Evolutionary conservation across 192 early-diverging fungal genomes (phyloP).

Genomic region (Obelidium mucronatum): DNA sequence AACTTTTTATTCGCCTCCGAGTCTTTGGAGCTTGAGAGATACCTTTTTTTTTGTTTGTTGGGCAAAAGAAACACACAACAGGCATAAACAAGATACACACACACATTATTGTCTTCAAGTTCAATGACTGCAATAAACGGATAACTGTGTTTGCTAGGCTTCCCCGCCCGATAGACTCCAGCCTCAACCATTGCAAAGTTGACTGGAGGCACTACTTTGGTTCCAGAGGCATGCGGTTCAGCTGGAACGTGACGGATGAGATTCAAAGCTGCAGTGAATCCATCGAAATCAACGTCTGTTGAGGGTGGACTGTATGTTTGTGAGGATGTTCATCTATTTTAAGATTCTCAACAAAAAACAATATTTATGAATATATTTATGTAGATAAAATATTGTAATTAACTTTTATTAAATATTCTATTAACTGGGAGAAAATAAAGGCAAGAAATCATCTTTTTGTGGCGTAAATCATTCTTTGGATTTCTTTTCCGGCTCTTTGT

Average conservation of each 20-base stretch:
- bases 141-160: slow-evolving; percentile 92
- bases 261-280: background rate
- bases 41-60: slow-evolving; percentile 52
- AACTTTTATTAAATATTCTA: too few species aligned
- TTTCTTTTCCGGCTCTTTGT: too few species aligned
- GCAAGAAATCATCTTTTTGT: too few species aligned
- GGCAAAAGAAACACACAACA: background rate
- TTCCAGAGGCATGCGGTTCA: slow-evolving; percentile 10
- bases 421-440: too few species aligned
- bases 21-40: slow-evolving; percentile 92
- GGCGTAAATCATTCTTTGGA: too few species aligned
- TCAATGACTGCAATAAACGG: slow-evolving; percentile 87
- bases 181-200: slow-evolving; percentile 97
- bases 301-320: too few species aligned
- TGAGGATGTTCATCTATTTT: too few species aligned
- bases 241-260: slow-evolving; percentile 9
- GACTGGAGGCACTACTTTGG: slow-evolving; percentile 78
- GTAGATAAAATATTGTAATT: too few species aligned
- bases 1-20: slow-evolving; percentile 88
- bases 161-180: slow-evolving; percentile 91
- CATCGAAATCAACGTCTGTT: too few species aligned
- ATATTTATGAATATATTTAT: too few species aligned
- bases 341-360: too few species aligned
- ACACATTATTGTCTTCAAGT: slow-evolving; percentile 88
- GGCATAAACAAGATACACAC: slow-evolving; percentile 58